Evolutionary conservation across 2,329 filamentous ascomycete species (phyloP).

Genomic region (Aspergillus sp.): DNA sequence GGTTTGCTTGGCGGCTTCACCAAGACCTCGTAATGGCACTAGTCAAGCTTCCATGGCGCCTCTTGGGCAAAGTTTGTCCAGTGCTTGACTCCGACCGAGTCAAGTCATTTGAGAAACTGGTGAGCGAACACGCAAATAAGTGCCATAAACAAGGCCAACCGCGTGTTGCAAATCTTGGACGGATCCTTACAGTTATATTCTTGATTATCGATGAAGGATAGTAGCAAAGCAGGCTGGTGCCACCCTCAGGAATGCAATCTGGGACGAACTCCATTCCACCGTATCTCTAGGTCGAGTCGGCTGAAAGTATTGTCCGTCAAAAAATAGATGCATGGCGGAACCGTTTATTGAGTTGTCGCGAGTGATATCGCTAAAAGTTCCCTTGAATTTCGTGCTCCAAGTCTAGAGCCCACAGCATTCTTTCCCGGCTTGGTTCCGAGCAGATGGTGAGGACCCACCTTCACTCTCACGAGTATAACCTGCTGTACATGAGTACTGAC

Average conservation of each 20-base stretch:
- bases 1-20: not conserved
- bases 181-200: not conserved
- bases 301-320: not conserved
- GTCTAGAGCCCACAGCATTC: not conserved
- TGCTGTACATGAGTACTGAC: not conserved
- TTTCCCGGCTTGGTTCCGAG: not conserved
- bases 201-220: not conserved
- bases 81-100: not conserved
- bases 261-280: constrained; percentile 11
- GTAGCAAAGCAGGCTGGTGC: not conserved
- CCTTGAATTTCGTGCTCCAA: not conserved
- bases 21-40: not conserved
- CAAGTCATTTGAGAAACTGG: not conserved
- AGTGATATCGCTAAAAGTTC: not conserved
- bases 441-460: not conserved
- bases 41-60: constrained; percentile 2
- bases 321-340: not conserved
- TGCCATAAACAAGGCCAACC: not conserved
- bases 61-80: constrained; percentile 1
- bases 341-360: not conserved
- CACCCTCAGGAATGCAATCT: constrained; percentile 14
- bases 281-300: not conserved
- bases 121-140: not conserved
- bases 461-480: not conserved
- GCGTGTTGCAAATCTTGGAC: not conserved